Evolutionary conservation across 2,329 filamentous ascomycete genomes (phyloP), one percentile per base, ranked within the genome.

Genomic region (Alternaria tenuissima): DNA sequence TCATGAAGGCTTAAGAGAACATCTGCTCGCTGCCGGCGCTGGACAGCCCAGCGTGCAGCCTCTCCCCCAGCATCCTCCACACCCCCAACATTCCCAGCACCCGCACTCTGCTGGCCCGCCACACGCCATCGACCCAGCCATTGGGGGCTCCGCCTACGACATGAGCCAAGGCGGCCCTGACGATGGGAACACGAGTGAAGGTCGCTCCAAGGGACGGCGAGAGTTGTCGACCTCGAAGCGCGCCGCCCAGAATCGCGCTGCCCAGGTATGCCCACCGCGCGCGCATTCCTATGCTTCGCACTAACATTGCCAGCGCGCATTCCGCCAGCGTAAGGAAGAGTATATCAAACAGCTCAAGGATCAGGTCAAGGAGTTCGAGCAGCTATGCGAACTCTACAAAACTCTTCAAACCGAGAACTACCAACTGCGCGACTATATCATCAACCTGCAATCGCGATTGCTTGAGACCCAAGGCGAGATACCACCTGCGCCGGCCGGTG

Each of bases 301-400:
- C 71, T 76, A 59, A 75, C 66, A 4, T 14, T 18, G 8, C 22
- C 67, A 99, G 94, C 89, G 95, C 77, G 95, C 95, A 42, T 99
- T 99, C 81, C 92, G 95, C 42, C 94, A 98, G 81, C 91, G 95
- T 64, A 99, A 99, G 78, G 95, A 99, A 80, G 92, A 92, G 46
- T 97, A 99, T 78, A 99, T 99, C 79, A 96, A 96, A 83, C 96
- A 96, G 78, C 86, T 99, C 7, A 95, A 99, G 80, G 91, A 95
- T 76, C 92, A 98, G 77, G 93, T 97, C 52, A 89, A 92, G 72
- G 92, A 95, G 30, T 91, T 88, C 67, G 86, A 88, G 68, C 85
- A 88, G 18, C 87, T 97, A 79, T 91, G 93, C 67, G 87, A 91
- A 64, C 88, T 87, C 57, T 93, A 88, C 79, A 95, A 96, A 78